Conservation (phyloP, 2,329 filamentous ascomycete species). For the Didymella exigua region DNA sequence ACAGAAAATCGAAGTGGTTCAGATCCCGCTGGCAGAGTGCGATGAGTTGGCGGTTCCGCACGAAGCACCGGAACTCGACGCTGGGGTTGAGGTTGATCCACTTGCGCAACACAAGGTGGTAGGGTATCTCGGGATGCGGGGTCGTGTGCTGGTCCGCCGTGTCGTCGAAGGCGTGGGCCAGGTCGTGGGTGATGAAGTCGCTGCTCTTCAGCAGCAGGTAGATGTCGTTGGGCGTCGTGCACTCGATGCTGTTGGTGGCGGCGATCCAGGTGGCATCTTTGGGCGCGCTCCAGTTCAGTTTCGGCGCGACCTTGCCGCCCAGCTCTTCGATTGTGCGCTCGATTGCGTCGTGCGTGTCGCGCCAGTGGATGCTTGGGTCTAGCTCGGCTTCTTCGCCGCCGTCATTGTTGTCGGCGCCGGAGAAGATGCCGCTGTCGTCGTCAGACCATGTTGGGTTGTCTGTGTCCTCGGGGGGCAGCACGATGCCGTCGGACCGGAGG, state of each 20-base stretch:
- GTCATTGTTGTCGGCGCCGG: conserved; percentile 51
- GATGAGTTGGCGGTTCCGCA: conserved; percentile 78
- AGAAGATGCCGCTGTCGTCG: conserved; percentile 60
- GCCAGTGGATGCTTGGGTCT: conserved; percentile 67
- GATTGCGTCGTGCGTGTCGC: conserved; percentile 77
- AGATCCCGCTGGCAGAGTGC: conserved; percentile 87
- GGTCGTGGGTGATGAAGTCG: conserved; percentile 91
- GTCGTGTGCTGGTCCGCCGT: conserved; percentile 50
- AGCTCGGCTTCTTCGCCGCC: conserved; percentile 54
- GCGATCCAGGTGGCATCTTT: conserved; percentile 95
- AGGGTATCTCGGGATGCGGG: conserved; percentile 61
- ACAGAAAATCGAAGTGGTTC: conserved; percentile 87
- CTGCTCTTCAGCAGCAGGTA: conserved; percentile 94
- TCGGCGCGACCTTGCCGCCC: conserved; percentile 85
- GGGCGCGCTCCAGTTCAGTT: conserved; percentile 96
- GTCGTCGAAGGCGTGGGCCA: conserved; percentile 90
- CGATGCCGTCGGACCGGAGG: conserved; percentile 88
- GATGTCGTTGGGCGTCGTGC: conserved; percentile 84
- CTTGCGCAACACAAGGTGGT: conserved; percentile 83
- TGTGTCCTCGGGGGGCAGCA: conserved; percentile 74
- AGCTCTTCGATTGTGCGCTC: conserved; percentile 78
- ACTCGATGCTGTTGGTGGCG: conserved; percentile 88
- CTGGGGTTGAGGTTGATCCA: conserved; percentile 88
- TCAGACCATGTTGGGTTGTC: conserved; percentile 52
- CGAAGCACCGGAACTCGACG: conserved; percentile 94